A percentile compares a stretch with the other conserved stretches of the same genome.
These are phyloP conservation scores for Aureobasidium sp. DNA, from an alignment of 2,329 filamentous ascomycete genomes.

Conservation along the genomic window DNA sequence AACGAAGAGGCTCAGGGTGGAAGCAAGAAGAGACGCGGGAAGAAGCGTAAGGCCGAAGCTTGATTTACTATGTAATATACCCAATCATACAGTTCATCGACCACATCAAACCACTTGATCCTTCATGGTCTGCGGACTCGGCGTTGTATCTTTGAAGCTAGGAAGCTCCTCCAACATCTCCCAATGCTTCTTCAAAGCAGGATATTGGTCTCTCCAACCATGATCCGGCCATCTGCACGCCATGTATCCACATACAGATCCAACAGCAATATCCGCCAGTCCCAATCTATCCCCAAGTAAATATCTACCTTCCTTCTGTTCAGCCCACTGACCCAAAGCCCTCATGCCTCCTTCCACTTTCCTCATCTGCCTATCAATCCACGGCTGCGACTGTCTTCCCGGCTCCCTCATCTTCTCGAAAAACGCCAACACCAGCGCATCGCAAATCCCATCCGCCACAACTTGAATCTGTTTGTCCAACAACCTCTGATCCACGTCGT, in stretches of 20 bases:
- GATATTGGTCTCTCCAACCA: constrained; percentile 30
- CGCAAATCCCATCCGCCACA: constrained; percentile 32
- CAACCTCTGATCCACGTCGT: constrained; percentile 25
- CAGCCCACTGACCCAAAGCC: constrained; percentile 28
- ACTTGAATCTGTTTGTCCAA: constrained; percentile 32
- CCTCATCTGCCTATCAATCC: constrained; percentile 31
- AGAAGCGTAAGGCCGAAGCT: constrained; percentile 30
- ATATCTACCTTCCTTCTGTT: constrained; percentile 24
- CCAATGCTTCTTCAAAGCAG: constrained; percentile 39
- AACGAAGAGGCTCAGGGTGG: constrained; percentile 29
- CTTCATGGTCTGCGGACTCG: constrained; percentile 29
- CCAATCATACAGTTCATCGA: background rate
- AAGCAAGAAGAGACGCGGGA: constrained; percentile 32
- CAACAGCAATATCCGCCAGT: constrained; percentile 32
- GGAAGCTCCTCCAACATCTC: constrained; percentile 38
- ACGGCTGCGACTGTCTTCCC: constrained; percentile 27
- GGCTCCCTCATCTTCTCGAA: constrained; percentile 30
- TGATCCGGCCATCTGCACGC: constrained; percentile 29
- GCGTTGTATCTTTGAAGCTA: constrained; percentile 32
- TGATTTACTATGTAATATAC: background rate
- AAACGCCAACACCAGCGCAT: constrained; percentile 33
- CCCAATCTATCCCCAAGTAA: constrained; percentile 29
- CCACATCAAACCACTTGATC: constrained; percentile 30
- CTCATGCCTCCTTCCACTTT: constrained; percentile 31
- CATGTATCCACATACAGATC: constrained; percentile 31